phyloP scores from a whole-genome alignment of 2,329 filamentous ascomycete genomes.

The Exophiala aquamarina region DNA sequence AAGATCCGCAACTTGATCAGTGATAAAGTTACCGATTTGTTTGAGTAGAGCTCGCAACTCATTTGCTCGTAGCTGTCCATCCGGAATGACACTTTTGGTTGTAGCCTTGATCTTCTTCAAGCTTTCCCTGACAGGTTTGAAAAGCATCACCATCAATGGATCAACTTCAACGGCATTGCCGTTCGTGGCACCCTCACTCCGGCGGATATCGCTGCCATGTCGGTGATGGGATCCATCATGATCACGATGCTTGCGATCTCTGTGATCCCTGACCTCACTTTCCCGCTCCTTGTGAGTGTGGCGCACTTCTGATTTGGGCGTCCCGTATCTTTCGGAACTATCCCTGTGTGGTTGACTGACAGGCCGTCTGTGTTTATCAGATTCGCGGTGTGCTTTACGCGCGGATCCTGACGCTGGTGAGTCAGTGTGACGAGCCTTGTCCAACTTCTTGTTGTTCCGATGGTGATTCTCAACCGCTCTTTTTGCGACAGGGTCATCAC shows the following conservation, averaged over 20 bases:
- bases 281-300: slow-evolving; percentile 34
- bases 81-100: slow-evolving; percentile 47
- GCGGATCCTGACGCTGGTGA: slow-evolving; percentile 45
- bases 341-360: slow-evolving; percentile 43
- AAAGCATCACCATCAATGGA: slow-evolving; percentile 45
- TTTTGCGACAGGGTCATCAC: slow-evolving; percentile 67
- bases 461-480: slow-evolving; percentile 88
- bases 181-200: slow-evolving; percentile 39
- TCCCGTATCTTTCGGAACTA: slow-evolving; percentile 43
- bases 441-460: slow-evolving; percentile 81
- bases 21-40: slow-evolving; percentile 49
- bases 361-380: slow-evolving; percentile 42
- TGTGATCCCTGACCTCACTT: slow-evolving; percentile 26
- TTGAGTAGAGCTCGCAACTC: slow-evolving; percentile 44
- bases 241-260: slow-evolving; percentile 29
- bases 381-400: slow-evolving; percentile 44
- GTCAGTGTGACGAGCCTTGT: slow-evolving; percentile 32
- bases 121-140: slow-evolving; percentile 47
- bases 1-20: slow-evolving; percentile 34
- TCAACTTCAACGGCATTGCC: slow-evolving; percentile 37
- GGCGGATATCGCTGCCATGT: slow-evolving; percentile 26
- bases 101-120: slow-evolving; percentile 45
- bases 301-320: slow-evolving; percentile 41
- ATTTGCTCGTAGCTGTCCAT: slow-evolving; percentile 43
- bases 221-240: slow-evolving; percentile 27